These are phyloP conservation scores for Aquilaria malaccensis DNA, from an alignment of 345 rosid species.

Conservation along the genomic window DNA sequence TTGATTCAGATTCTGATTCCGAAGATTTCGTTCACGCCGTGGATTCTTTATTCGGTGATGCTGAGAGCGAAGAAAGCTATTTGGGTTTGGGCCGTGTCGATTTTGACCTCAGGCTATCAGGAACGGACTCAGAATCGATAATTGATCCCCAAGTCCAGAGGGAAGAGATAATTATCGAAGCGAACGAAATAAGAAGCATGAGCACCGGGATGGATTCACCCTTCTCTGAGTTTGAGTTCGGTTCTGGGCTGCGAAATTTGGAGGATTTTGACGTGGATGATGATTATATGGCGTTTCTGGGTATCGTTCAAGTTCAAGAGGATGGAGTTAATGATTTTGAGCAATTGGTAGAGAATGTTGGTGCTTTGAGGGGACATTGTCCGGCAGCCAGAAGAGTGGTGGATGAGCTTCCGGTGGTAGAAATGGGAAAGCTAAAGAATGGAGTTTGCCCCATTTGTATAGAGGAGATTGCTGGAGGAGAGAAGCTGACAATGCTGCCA, in stretches of 20 bases:
- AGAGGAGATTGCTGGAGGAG: neutral
- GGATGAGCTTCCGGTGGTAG: neutral
- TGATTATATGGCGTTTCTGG: neutral
- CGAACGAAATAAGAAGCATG: neutral
- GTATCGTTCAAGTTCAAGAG: neutral
- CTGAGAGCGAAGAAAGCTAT: too few relatives aligned
- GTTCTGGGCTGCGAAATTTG: neutral
- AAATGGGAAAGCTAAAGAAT: neutral
- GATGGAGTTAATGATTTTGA: neutral
- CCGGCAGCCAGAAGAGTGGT: neutral
- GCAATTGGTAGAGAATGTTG: neutral
- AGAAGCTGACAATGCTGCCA: slow-evolving; percentile 8
- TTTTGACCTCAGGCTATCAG: too few relatives aligned
- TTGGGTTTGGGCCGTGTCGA: too few relatives aligned
- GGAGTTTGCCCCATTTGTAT: neutral
- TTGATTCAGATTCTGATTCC: too few relatives aligned
- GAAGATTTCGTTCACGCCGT: too few relatives aligned
- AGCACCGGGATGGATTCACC: neutral
- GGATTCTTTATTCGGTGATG: too few relatives aligned
- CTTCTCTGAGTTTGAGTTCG: neutral
- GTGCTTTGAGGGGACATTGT: neutral
- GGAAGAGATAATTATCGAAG: neutral
- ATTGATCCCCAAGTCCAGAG: neutral
- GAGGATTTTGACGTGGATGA: neutral
- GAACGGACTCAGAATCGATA: too few relatives aligned